Conservation (phyloP, 768 basidiomycete species). For the Phylloporus arenicola region DNA sequence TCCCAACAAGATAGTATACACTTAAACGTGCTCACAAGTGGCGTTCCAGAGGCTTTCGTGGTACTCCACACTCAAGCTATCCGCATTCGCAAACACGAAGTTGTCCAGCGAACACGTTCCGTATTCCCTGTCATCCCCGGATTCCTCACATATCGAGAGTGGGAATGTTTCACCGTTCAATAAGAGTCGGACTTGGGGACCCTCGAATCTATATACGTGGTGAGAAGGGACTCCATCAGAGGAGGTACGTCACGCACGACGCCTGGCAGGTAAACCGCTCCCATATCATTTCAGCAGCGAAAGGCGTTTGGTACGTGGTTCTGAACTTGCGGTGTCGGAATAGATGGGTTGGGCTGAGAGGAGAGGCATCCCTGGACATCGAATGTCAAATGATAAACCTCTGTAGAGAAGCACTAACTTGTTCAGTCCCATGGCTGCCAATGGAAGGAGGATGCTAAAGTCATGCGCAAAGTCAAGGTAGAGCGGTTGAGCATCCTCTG, state of each 20-base stretch:
- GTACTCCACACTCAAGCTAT: conserved; percentile 24
- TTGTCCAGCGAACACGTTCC: conserved; percentile 36
- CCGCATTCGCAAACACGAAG: conserved; percentile 29
- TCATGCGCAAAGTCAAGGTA: conserved; percentile 42
- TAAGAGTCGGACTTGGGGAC: conserved; percentile 37
- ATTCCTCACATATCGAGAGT: conserved; percentile 31
- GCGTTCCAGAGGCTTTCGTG: conserved; percentile 33
- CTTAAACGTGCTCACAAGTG: conserved; percentile 32
- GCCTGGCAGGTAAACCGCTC: too few relatives aligned
- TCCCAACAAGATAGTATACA: too few relatives aligned
- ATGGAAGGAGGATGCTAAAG: conserved; percentile 32
- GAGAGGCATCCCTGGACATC: too few relatives aligned
- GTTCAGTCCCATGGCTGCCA: conserved; percentile 35
- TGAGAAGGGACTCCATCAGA: too few relatives aligned
- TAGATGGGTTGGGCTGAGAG: too few relatives aligned
- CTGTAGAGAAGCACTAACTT: conserved; percentile 20
- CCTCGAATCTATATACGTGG: conserved; percentile 20
- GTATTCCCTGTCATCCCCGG: conserved; percentile 24
- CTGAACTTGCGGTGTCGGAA: too few relatives aligned
- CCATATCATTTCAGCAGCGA: too few relatives aligned
- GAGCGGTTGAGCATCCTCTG: conserved; percentile 13
- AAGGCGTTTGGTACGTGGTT: too few relatives aligned
- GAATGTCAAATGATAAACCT: background rate
- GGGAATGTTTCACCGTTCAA: conserved; percentile 39
- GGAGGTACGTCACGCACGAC: too few relatives aligned